Conservation (phyloP, 148 eudicot genomes). For the Rhododendron ovatum region DNA sequence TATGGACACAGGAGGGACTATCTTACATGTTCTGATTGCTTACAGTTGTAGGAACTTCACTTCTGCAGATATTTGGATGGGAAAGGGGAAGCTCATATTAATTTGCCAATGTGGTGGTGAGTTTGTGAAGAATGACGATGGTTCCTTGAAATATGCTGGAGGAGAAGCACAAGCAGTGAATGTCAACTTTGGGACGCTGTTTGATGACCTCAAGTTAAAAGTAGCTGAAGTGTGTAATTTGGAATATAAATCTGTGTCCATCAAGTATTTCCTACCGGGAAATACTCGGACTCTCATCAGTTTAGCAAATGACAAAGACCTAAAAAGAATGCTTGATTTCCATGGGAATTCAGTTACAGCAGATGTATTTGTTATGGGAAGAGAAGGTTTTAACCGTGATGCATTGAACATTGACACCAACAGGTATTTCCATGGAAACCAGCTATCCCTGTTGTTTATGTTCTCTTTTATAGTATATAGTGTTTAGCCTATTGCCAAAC, state of each 20-base stretch:
- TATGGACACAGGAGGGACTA: not conserved
- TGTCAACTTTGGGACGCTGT: constrained; percentile 33
- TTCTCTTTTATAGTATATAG: not conserved
- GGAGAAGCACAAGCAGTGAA: constrained; percentile 57
- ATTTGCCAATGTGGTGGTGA: constrained; percentile 55
- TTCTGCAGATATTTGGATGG: constrained; percentile 33
- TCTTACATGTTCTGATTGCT: constrained; percentile 9
- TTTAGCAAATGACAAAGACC: constrained; percentile 41
- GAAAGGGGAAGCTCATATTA: constrained; percentile 43
- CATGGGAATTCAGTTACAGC: constrained; percentile 48
- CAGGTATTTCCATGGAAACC: constrained; percentile 18
- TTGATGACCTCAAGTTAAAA: constrained; percentile 46
- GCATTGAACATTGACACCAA: constrained; percentile 4
- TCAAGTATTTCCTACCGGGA: constrained; percentile 58
- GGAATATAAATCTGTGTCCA: constrained; percentile 27
- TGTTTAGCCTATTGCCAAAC: not conserved
- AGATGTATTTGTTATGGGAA: constrained; percentile 45
- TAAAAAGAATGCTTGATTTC: constrained; percentile 48
- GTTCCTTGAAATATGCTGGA: constrained; percentile 44
- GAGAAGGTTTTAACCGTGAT: constrained; percentile 35
- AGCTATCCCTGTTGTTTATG: not conserved
- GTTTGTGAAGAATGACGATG: constrained; percentile 47
- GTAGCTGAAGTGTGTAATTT: constrained; percentile 48
- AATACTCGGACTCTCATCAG: constrained; percentile 47
- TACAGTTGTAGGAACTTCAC: constrained; percentile 8